Evolutionary conservation across 129 eudicot species (phyloP).

Genomic region (Tagetes patula): DNA sequence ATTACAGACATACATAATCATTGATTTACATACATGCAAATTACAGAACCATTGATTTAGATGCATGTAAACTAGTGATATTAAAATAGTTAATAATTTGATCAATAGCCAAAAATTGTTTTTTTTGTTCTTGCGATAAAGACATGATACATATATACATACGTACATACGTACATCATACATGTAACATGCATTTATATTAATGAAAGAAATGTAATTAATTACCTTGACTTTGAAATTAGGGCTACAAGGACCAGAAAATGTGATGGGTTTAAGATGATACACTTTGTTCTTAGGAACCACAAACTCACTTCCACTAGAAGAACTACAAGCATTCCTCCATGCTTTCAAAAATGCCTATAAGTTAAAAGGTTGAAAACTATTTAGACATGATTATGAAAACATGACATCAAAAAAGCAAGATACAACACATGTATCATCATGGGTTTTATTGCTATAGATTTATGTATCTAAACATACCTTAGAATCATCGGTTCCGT

Average conservation of each 20-base stretch:
- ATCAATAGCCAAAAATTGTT: too few relatives aligned
- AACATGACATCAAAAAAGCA: slow-evolving; percentile 17
- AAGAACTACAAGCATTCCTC: slow-evolving; percentile 67
- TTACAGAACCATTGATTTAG: too few relatives aligned
- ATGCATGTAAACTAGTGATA: too few relatives aligned
- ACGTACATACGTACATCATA: neutral
- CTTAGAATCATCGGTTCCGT: slow-evolving; percentile 49
- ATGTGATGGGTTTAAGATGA: slow-evolving; percentile 60
- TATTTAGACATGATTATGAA: neutral
- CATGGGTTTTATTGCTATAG: slow-evolving; percentile 5
- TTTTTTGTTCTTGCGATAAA: too few relatives aligned
- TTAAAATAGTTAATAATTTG: too few relatives aligned
- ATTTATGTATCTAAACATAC: slow-evolving; percentile 24
- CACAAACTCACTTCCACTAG: slow-evolving; percentile 37
- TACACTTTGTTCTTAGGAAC: slow-evolving; percentile 60
- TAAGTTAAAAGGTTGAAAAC: neutral
- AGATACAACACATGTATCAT: slow-evolving; percentile 8
- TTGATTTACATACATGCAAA: too few relatives aligned
- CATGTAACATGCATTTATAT: neutral
- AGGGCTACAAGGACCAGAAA: slow-evolving; percentile 76
- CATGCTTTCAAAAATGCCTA: slow-evolving; percentile 89
- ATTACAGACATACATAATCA: too few relatives aligned
- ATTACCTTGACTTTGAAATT: slow-evolving; percentile 54
- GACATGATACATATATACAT: neutral
- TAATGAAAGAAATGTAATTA: slow-evolving; percentile 4